Percentiles rank a stretch among this genome's conserved stretches.
These are phyloP conservation scores for Gastrodia elata DNA, from an alignment of 106 monocot species.

Conservation along the genomic window DNA sequence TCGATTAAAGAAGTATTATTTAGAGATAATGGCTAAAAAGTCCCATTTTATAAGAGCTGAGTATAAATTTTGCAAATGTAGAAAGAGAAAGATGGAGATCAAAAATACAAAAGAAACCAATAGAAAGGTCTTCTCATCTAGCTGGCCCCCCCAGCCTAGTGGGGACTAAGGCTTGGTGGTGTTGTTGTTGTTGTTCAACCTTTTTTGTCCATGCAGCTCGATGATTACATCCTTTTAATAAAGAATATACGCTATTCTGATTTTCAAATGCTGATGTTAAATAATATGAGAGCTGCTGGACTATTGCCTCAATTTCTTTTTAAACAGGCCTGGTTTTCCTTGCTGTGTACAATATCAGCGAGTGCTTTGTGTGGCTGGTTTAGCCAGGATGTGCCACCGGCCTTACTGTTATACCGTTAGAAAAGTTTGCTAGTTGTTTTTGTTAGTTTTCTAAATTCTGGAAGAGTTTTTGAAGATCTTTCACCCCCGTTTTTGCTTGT, in stretches of 20 bases:
- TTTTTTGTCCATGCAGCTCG: conserved; percentile 10
- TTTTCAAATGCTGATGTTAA: background rate
- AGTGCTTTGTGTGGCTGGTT: background rate
- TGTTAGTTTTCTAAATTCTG: background rate
- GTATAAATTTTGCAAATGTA: too few species aligned
- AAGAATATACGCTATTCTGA: conserved; percentile 45
- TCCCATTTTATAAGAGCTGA: too few species aligned
- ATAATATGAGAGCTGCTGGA: conserved; percentile 28
- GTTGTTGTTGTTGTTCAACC: background rate
- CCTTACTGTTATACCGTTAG: background rate
- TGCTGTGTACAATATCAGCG: background rate
- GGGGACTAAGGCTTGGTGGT: too few species aligned
- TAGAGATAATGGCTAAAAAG: too few species aligned
- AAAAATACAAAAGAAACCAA: too few species aligned
- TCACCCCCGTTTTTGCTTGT: background rate
- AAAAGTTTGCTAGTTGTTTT: background rate
- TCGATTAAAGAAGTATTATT: too few species aligned
- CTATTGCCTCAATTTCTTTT: background rate
- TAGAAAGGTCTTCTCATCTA: too few species aligned
- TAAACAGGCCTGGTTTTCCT: background rate
- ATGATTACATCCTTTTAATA: conserved; percentile 19
- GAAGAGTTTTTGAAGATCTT: too few species aligned
- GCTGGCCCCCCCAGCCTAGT: too few species aligned
- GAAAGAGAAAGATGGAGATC: too few species aligned
- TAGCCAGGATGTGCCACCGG: background rate